Evolutionary conservation across 2,329 filamentous ascomycete genomes (phyloP), one percentile per base, ranked within the genome.

Genomic region (Didymella lethalis): DNA sequence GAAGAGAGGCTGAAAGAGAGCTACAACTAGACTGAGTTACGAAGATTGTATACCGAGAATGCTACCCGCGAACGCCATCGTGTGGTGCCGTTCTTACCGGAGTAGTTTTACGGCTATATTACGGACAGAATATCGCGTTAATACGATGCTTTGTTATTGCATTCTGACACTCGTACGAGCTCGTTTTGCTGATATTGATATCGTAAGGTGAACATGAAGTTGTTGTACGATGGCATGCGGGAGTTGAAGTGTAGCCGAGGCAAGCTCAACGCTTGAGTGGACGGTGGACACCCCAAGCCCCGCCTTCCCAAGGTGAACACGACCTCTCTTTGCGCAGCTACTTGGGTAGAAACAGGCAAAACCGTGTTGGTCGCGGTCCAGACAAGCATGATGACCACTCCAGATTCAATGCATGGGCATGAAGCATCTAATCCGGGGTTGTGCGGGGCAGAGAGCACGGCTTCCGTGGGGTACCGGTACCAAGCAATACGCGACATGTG

Each of bases 1-100:
- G 58, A 63, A 29, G 36, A 45, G 25, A 25, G 43, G 25, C n/a
- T 58, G 29, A 36, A 11, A 11, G 49, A 48, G 25, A 45, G 28
- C 2, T 58, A 58, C 25, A 23, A n/a, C 5, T 43, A 18, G 23
- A 4, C 12, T 14, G 31, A 32, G 2, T 16, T 32, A 5, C 12
- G 11, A 32, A 14, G 12, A 32, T 32, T 5, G 31, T 16, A 6
- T 32, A 14, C 31, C 3, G 4, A 32, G 2, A 32, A 4, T 14
- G 31, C 16, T 32, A 14, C 12, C 31, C 6, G 31, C 31, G 5
- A 10, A 32, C 12, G 31, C 12, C 31, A 32, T 32, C 1, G 11
- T 1, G 12, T 10, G 16, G 12, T 32, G 31, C 31, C 16, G 11
- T 16, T 4, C 5, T 32, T 4, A 14, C 31, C 31, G 31, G 31